These are phyloP conservation scores for Phytophthora pluvialis DNA, from an alignment of 352 stramenopile genomes.

Conservation along the genomic window DNA sequence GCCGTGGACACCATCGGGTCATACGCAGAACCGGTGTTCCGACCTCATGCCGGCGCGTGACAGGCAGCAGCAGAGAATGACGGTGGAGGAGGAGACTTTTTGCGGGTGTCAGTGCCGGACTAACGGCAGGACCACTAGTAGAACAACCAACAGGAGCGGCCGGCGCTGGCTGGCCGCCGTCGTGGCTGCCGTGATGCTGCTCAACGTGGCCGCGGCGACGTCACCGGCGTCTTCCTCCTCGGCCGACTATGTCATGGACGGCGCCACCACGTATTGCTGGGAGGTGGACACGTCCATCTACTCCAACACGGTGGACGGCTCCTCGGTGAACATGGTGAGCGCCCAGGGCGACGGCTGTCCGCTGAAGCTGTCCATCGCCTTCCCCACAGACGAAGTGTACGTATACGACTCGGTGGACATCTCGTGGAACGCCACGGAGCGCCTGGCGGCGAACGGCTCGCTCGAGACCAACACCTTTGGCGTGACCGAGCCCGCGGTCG, in stretches of 20 bases:
- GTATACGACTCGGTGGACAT: constrained; percentile 65
- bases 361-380: constrained; percentile 53
- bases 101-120: constrained; percentile 17
- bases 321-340: constrained; percentile 40
- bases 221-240: constrained; percentile 27
- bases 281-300: constrained; percentile 63
- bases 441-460: constrained; percentile 34
- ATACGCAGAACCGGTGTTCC: constrained; percentile 25
- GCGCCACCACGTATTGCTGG: constrained; percentile 69
- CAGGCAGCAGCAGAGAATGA: constrained; percentile 18
- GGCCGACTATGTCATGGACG: constrained; percentile 39
- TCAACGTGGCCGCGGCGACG: constrained; percentile 21
- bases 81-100: constrained; percentile 8
- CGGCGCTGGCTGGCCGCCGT: constrained; percentile 12
- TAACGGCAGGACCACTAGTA: constrained; percentile 10
- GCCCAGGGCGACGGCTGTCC: constrained; percentile 56
- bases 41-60: constrained; percentile 22
- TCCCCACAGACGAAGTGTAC: constrained; percentile 53
- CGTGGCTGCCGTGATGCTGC: constrained; percentile 17
- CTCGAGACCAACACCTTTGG: constrained; percentile 58
- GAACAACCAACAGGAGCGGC: constrained; percentile 10
- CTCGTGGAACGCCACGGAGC: constrained; percentile 71
- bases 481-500: constrained; percentile 46
- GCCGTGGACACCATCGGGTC: constrained; percentile 17
- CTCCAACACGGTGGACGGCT: constrained; percentile 50